A percentile compares a stretch with the other conserved stretches of the same genome.
Evolutionary conservation across 768 basidiomycete genomes (phyloP).

Genomic region (Psilocybe cyanescens): DNA sequence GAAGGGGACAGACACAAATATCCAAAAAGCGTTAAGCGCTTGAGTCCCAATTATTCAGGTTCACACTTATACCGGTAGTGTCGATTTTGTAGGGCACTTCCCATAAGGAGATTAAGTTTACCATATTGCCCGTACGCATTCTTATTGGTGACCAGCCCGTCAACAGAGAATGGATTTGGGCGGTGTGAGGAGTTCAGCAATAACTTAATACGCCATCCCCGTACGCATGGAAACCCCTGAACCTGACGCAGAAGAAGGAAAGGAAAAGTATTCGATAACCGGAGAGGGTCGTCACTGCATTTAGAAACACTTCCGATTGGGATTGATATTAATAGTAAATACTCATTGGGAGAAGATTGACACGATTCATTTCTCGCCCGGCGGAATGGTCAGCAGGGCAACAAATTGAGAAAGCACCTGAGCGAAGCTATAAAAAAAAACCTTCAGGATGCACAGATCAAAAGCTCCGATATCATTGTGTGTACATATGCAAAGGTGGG

Average conservation of each 20-base stretch:
- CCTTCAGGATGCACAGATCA: not conserved
- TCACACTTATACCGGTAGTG: slow-evolving; percentile 11
- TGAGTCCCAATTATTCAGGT: slow-evolving; percentile 11
- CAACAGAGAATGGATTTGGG: slow-evolving; percentile 3
- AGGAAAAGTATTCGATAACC: not conserved
- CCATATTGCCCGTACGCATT: slow-evolving; percentile 4
- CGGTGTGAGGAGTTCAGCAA: not conserved
- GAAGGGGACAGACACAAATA: slow-evolving; percentile 16
- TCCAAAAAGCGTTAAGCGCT: slow-evolving; percentile 22
- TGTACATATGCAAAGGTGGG: too few species aligned
- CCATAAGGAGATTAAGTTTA: slow-evolving; percentile 13
- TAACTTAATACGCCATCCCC: slow-evolving; percentile 10
- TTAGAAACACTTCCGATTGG: not conserved
- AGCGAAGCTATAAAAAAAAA: not conserved
- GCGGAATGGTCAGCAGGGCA: not conserved
- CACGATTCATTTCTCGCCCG: not conserved
- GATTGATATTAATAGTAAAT: not conserved
- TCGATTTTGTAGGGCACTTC: slow-evolving; percentile 16
- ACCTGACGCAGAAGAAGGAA: slow-evolving; percentile 6
- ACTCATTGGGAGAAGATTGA: not conserved
- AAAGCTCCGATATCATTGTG: not conserved
- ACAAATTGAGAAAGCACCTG: not conserved
- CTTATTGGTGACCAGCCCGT: slow-evolving; percentile 8
- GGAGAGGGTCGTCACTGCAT: not conserved
- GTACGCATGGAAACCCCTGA: slow-evolving; percentile 26